These are phyloP conservation scores for Sarocladium strictum DNA, from an alignment of 2,329 filamentous ascomycete genomes.

Conservation along the genomic window DNA sequence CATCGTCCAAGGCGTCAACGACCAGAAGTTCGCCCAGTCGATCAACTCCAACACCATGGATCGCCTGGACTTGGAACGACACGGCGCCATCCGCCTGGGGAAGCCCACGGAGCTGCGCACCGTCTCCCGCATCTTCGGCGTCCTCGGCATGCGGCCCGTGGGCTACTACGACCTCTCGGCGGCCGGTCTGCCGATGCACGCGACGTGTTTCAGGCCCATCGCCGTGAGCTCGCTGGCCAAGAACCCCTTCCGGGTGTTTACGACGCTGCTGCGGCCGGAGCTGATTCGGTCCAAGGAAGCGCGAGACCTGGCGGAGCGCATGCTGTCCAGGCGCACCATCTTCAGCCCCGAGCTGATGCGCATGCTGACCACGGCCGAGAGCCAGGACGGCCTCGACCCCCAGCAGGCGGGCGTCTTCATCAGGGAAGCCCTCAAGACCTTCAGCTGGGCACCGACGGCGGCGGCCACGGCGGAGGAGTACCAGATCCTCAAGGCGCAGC, in stretches of 20 bases:
- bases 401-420: constrained; percentile 32
- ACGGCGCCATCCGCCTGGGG: constrained; percentile 43
- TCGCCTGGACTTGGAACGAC: constrained; percentile 20
- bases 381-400: not conserved
- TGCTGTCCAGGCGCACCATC: constrained; percentile 11
- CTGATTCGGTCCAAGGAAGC: constrained; percentile 16
- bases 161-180: constrained; percentile 44
- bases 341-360: constrained; percentile 12
- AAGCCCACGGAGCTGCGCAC: constrained; percentile 35
- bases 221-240: constrained; percentile 24
- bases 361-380: constrained; percentile 30
- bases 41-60: not conserved
- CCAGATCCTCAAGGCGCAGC: constrained; percentile 31
- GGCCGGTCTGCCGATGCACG: constrained; percentile 42
- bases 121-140: constrained; percentile 35
- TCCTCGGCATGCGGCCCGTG: constrained; percentile 41
- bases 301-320: not conserved
- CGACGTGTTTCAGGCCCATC: constrained; percentile 41
- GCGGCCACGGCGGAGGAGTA: constrained; percentile 36
- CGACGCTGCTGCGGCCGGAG: constrained; percentile 32
- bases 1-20: constrained; percentile 20
- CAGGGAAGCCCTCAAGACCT: constrained; percentile 35
- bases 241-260: constrained; percentile 37
- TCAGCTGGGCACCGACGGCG: constrained; percentile 39
- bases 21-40: not conserved